phyloP scores from a whole-genome alignment of 2,329 filamentous ascomycete genomes.

The Botrytis tulipae region DNA sequence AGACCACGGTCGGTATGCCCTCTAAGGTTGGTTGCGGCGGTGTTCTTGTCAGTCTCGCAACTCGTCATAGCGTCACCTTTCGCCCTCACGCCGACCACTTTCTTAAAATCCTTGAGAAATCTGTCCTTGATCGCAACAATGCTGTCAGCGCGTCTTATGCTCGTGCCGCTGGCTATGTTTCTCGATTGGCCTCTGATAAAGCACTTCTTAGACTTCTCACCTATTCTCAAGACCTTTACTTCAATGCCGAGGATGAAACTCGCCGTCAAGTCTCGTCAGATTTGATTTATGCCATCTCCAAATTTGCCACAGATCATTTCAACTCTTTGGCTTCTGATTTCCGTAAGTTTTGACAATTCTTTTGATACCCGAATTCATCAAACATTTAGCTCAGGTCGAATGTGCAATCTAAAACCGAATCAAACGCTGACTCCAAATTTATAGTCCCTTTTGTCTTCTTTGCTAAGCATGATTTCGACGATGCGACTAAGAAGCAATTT shows the following conservation, averaged over 20 bases:
- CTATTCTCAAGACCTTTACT: slow-evolving; percentile 68
- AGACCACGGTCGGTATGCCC: slow-evolving; percentile 82
- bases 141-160: slow-evolving; percentile 90
- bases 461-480: slow-evolving; percentile 79
- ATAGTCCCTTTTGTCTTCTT: slow-evolving; percentile 84
- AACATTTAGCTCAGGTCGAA: background rate
- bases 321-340: slow-evolving; percentile 70
- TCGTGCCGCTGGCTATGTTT: slow-evolving; percentile 79
- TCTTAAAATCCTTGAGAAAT: slow-evolving; percentile 73
- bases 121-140: slow-evolving; percentile 87
- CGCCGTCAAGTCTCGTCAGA: slow-evolving; percentile 76
- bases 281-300: slow-evolving; percentile 77
- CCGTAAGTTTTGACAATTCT: background rate
- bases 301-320: slow-evolving; percentile 87
- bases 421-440: background rate
- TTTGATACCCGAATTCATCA: too few species aligned
- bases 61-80: slow-evolving; percentile 73
- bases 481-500: slow-evolving; percentile 77
- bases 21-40: slow-evolving; percentile 90
- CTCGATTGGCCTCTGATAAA: slow-evolving; percentile 56
- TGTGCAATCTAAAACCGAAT: background rate
- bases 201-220: slow-evolving; percentile 52
- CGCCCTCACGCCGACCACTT: slow-evolving; percentile 73
- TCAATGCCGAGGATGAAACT: slow-evolving; percentile 74
- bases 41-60: slow-evolving; percentile 80